These are phyloP conservation scores for Erythrobasidium hasegawianum DNA, from an alignment of 1,284 basidiomycete species.

Conservation along the genomic window DNA sequence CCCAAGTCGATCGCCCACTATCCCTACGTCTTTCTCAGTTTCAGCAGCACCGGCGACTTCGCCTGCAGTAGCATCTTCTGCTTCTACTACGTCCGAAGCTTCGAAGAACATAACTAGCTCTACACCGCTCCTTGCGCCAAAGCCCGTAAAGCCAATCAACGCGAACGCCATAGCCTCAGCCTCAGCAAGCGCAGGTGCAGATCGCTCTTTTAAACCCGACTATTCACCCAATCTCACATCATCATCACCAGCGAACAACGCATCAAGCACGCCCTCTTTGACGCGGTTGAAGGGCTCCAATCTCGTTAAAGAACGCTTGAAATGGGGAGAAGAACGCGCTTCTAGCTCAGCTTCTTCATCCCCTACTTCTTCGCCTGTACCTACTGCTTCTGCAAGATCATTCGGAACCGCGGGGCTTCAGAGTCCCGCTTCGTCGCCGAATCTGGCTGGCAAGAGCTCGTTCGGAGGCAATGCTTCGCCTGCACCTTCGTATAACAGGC, in stretches of 20 bases:
- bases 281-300: slow-evolving; percentile 25
- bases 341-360: slow-evolving; percentile 7
- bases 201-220: neutral
- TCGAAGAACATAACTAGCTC: too few relatives aligned
- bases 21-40: neutral
- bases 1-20: neutral
- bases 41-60: neutral
- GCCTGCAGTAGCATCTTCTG: neutral
- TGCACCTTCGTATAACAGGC: neutral
- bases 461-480: neutral
- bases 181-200: neutral
- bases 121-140: neutral
- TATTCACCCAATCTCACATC: neutral
- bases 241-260: neutral
- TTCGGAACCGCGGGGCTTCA: neutral
- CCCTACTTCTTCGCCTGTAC: slow-evolving; percentile 11
- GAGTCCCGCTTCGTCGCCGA: too few relatives aligned
- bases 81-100: neutral
- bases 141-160: neutral
- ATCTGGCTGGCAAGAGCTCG: too few relatives aligned
- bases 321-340: slow-evolving; percentile 33
- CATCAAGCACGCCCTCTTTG: slow-evolving; percentile 21
- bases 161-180: neutral
- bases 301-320: slow-evolving; percentile 34
- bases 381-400: neutral